Evolutionary conservation across 2,329 filamentous ascomycete genomes (phyloP).

Genomic region (Phoma sp.): DNA sequence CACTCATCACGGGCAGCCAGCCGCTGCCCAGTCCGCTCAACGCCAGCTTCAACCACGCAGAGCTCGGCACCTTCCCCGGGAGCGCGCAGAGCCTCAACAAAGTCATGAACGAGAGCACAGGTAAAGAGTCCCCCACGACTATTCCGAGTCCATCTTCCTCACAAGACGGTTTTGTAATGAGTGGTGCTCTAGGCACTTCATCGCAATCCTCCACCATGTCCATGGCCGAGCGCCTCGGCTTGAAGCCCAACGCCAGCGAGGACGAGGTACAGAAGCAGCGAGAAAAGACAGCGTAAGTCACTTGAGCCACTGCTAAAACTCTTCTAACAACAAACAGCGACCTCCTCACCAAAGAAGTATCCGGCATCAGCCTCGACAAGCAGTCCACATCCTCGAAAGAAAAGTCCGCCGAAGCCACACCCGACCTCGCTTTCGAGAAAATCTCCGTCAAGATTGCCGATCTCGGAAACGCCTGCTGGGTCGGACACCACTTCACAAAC

Average conservation of each 20-base stretch:
- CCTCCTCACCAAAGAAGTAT: conserved; percentile 88
- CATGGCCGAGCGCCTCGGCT: conserved; percentile 65
- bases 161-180: conserved; percentile 59
- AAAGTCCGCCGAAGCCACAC: conserved; percentile 63
- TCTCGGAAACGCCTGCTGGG: conserved; percentile 97
- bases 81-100: conserved; percentile 79
- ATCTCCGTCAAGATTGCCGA: conserved; percentile 99
- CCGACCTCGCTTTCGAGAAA: conserved; percentile 72
- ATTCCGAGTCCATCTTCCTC: conserved; percentile 49
- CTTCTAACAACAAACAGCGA: conserved; percentile 63
- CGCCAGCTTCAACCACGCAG: conserved; percentile 82
- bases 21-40: conserved; percentile 94
- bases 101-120: conserved; percentile 73
- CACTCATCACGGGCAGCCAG: conserved; percentile 95
- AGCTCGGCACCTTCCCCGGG: conserved; percentile 66
- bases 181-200: conserved; percentile 60
- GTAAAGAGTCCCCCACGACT: conserved; percentile 61
- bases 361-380: conserved; percentile 89
- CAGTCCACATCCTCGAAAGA: conserved; percentile 58
- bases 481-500: conserved; percentile 98
- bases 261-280: conserved; percentile 73
- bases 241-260: conserved; percentile 60
- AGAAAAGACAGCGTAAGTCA: conserved; percentile 88
- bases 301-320: not conserved
- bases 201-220: conserved; percentile 56